phyloP scores from a whole-genome alignment of 352 stramenopile genomes.

The Pythium apleroticum region DNA sequence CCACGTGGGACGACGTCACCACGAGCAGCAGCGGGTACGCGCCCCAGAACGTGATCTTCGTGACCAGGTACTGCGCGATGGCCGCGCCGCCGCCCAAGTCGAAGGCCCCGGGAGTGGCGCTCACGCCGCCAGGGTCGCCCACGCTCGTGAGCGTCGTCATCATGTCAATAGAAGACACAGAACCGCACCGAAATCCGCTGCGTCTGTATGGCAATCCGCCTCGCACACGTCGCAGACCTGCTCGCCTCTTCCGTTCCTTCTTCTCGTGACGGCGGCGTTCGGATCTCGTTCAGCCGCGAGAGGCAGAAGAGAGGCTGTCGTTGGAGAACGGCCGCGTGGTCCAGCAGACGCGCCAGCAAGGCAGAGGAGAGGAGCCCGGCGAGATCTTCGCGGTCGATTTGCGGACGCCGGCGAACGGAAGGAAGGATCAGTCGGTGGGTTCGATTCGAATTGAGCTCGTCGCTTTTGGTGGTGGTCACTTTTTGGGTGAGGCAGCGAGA shows the following conservation, averaged over 20 bases:
- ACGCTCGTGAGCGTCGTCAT: slow-evolving; percentile 12
- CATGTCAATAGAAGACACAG: not conserved
- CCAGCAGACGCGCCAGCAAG: not conserved
- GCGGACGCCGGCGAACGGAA: not conserved
- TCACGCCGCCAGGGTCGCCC: slow-evolving; percentile 8
- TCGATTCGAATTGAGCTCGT: not conserved
- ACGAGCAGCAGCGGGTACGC: slow-evolving; percentile 60
- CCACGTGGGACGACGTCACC: slow-evolving; percentile 48
- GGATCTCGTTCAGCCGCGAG: no score
- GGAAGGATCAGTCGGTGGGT: not conserved
- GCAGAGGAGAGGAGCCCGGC: not conserved
- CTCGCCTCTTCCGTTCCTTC: no score
- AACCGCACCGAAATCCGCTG: slow-evolving; percentile 24
- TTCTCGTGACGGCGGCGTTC: no score
- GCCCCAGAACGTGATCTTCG: slow-evolving; percentile 68
- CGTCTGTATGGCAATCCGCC: no score
- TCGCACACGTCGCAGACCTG: not conserved
- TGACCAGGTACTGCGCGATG: slow-evolving; percentile 69
- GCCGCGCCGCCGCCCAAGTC: slow-evolving; percentile 27
- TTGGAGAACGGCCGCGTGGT: not conserved
- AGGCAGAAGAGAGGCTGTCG: no score
- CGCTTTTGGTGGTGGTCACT: not conserved
- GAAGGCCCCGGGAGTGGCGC: not conserved
- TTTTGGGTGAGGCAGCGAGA: not conserved
- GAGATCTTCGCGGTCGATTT: not conserved